A percentile compares a stretch with the other conserved stretches of the same genome.
phyloP scores from a whole-genome alignment of 306 rosid genomes.

The Alnus glutinosa region DNA sequence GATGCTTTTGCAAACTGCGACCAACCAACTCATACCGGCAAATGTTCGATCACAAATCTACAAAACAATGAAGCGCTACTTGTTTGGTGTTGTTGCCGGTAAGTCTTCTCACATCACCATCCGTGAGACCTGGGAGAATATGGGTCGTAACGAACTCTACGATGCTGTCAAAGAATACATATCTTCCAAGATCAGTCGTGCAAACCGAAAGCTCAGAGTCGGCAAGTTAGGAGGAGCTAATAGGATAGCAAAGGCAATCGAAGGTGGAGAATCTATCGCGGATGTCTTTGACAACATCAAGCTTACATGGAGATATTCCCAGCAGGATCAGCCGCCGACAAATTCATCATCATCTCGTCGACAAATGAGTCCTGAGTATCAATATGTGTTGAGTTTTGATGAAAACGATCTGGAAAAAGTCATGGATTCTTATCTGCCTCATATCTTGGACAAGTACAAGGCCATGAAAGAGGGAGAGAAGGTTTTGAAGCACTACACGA shows the following conservation, averaged over 20 bases:
- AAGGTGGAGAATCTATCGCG: conserved; percentile 25
- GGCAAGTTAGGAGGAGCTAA: conserved; percentile 18
- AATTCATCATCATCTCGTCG: too few relatives aligned
- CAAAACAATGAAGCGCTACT: conserved; percentile 17
- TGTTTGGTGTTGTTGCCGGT: not conserved
- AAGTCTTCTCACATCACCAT: conserved; percentile 8
- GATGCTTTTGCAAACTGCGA: conserved; percentile 36
- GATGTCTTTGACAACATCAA: conserved; percentile 33
- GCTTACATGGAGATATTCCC: conserved; percentile 26
- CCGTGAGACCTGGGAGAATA: conserved; percentile 18
- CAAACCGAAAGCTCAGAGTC: conserved; percentile 25
- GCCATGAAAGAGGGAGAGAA: conserved; percentile 22
- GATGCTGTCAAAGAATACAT: conserved; percentile 31
- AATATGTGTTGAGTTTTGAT: conserved; percentile 20
- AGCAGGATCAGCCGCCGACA: not conserved
- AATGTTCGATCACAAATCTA: conserved; percentile 3
- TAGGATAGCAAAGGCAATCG: not conserved
- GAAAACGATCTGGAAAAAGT: conserved; percentile 11
- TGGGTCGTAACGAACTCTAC: conserved; percentile 21
- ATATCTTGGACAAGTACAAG: conserved; percentile 14
- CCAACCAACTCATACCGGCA: conserved; percentile 39
- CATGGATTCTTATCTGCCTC: conserved; percentile 17
- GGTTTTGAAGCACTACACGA: conserved; percentile 23
- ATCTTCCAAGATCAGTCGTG: not conserved
- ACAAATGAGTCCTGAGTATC: too few relatives aligned